Evolutionary conservation across 1,284 basidiomycete species (phyloP), one percentile per base, ranked within the genome.

Genomic region (Grifola frondosa): DNA sequence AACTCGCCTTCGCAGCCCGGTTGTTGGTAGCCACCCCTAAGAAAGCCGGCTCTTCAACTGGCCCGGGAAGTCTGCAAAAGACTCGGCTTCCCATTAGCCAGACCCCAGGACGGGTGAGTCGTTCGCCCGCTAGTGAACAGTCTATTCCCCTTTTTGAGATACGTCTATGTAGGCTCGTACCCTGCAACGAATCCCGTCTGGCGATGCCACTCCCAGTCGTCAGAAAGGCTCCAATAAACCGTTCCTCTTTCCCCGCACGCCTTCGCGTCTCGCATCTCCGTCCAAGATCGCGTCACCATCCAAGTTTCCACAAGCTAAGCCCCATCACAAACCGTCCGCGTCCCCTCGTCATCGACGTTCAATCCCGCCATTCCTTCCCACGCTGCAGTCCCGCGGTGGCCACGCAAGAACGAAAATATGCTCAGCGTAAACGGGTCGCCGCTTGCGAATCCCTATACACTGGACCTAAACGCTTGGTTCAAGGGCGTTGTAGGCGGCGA

Each of bases 351-450:
- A 13, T 73, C 79, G n/a, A 77, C 71, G 7, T 89, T 90, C 63
- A 85, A 86, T 40, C 87, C 85, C 1, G 59, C 69, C 7, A 65
- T 88, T 16, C 79, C 79, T 1, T 81, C 84, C 44, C 77, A 78
- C 13, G 78, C 85, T 6, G 68, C 70, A 21, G 87, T 79, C 53
- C 84, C 84, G 1, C 66, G 69, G 15, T 65, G 65, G 59, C 83
- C 85, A 7, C 75, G 82, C 37, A 76, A 73, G 53, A 78, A 87
- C 49, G 86, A 89, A 61, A 78, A 69, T 51, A 77, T 89, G 76
- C 71, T 89, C 37, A 87, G 83, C 55, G 63, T 84, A 16, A 89
- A 90, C 46, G 87, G 87, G 4, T 87, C 84, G 1, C 88, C 87
- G 0, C 69, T 89, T 8, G 77, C 81, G 7, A 88, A 88, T 57